phyloP scores from a whole-genome alignment of 2,329 filamentous ascomycete genomes.

The Grosmannia serpens region DNA sequence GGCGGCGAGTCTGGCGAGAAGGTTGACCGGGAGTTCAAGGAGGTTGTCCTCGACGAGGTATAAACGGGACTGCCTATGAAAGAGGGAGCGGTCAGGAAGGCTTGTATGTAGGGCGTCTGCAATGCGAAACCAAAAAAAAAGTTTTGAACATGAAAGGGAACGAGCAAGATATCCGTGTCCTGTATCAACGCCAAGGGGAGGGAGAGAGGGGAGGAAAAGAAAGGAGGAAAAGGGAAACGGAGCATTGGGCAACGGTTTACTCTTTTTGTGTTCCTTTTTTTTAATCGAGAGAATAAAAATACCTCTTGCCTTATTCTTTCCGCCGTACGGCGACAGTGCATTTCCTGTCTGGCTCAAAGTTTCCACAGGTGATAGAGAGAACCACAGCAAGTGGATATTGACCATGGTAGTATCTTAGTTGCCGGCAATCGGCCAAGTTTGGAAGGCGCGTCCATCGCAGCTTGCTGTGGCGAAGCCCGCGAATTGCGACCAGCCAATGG shows the following conservation, averaged over 20 bases:
- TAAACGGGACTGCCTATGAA: conserved; percentile 39
- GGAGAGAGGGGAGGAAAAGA: not conserved
- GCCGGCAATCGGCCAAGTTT: not conserved
- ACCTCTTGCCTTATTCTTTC: not conserved
- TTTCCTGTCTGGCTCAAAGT: not conserved
- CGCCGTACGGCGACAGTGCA: not conserved
- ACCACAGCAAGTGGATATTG: too few relatives aligned
- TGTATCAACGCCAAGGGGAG: not conserved
- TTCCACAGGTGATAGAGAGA: too few relatives aligned
- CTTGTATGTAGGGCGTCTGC: conserved; percentile 1
- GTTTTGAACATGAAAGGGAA: not conserved
- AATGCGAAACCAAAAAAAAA: conserved; percentile 2
- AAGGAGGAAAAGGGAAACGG: conserved; percentile 3
- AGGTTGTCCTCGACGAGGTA: conserved; percentile 86
- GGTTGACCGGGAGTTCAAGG: conserved; percentile 99
- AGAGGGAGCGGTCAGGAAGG: not conserved
- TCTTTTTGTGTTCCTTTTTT: conserved; percentile 3
- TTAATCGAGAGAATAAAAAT: not conserved
- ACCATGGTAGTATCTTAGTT: not conserved
- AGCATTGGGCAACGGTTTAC: conserved; percentile 7
- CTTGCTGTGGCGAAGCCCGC: not conserved
- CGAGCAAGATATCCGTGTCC: not conserved
- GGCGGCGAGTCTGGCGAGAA: conserved; percentile 96
- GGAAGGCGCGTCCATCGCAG: not conserved
- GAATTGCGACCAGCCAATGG: not conserved